Evolutionary conservation across 2,329 filamentous ascomycete genomes (phyloP).

Genomic region (Colletotrichum shisoi): DNA sequence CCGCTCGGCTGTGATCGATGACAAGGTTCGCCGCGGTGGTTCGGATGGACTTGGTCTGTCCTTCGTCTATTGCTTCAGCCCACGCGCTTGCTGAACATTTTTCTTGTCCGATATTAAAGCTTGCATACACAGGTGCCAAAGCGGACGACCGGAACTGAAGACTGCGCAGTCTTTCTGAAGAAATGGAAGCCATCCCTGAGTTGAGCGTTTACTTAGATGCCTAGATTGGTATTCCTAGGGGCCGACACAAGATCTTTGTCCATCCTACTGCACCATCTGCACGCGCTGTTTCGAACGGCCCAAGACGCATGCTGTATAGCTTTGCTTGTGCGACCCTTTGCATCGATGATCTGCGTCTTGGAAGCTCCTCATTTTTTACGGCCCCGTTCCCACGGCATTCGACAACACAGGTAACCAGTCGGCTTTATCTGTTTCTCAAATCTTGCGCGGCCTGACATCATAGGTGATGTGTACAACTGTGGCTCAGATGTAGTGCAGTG

Average conservation of each 20-base stretch:
- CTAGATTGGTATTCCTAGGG: not conserved
- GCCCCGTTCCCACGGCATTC: not conserved
- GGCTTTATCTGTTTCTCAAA: not conserved
- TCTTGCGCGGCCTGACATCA: slow-evolving; percentile 13
- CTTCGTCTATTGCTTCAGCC: slow-evolving; percentile 1
- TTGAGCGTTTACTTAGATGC: not conserved
- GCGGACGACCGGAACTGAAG: slow-evolving; percentile 4
- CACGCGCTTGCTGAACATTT: not conserved
- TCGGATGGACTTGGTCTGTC: slow-evolving; percentile 15
- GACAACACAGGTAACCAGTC: not conserved
- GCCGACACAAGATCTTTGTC: slow-evolving; percentile 21
- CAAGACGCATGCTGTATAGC: not conserved
- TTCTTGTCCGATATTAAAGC: slow-evolving; percentile 1
- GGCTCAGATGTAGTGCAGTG: slow-evolving; percentile 22
- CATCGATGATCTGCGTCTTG: not conserved
- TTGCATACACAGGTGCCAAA: slow-evolving; percentile 3
- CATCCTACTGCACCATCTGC: slow-evolving; percentile 9
- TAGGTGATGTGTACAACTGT: slow-evolving; percentile 21
- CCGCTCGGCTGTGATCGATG: not conserved
- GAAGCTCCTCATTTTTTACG: not conserved
- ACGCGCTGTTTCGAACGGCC: not conserved
- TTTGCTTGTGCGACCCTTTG: slow-evolving; percentile 9
- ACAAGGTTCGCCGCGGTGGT: not conserved
- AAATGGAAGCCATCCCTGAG: not conserved
- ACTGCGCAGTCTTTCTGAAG: not conserved